phyloP scores from a whole-genome alignment of 2,329 filamentous ascomycete species.

The Pseudopyrenochaeta lycopersici region DNA sequence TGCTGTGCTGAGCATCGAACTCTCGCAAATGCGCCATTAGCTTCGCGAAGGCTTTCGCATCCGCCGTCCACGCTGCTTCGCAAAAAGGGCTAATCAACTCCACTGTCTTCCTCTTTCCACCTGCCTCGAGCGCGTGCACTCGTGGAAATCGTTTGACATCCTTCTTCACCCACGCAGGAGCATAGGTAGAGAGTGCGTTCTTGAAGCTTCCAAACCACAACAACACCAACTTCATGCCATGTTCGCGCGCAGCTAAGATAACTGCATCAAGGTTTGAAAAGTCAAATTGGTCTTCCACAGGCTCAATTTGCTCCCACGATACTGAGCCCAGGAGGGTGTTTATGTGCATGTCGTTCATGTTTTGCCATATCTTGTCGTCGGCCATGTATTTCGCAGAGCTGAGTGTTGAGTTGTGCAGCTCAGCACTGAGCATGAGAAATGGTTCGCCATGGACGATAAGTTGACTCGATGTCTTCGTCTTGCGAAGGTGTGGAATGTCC shows the following conservation, averaged over 20 bases:
- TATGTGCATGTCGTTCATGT: constrained; percentile 52
- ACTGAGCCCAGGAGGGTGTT: constrained; percentile 58
- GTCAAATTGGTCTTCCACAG: constrained; percentile 54
- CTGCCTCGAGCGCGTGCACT: constrained; percentile 29
- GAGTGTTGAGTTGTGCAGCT: constrained; percentile 60
- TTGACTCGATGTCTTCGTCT: constrained; percentile 42
- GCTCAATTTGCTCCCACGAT: constrained; percentile 59
- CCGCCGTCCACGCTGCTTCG: constrained; percentile 45
- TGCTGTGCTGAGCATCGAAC: constrained; percentile 57
- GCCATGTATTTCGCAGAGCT: constrained; percentile 57
- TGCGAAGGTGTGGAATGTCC: constrained; percentile 30
- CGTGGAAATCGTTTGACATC: constrained; percentile 45
- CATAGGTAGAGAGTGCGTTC: constrained; percentile 50
- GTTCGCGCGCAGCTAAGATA: constrained; percentile 48
- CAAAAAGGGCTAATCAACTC: constrained; percentile 45
- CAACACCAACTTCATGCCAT: constrained; percentile 53
- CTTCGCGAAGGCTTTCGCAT: constrained; percentile 51
- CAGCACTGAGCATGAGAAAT: constrained; percentile 56
- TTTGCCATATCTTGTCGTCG: constrained; percentile 51
- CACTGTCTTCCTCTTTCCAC: constrained; percentile 27
- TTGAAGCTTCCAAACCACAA: constrained; percentile 61
- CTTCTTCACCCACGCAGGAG: constrained; percentile 38
- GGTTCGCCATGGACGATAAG: constrained; percentile 56
- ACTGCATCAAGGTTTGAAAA: constrained; percentile 54
- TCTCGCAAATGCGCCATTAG: constrained; percentile 54